Conservation (phyloP, 1,284 basidiomycete species). For the Peniophora sp. region DNA sequence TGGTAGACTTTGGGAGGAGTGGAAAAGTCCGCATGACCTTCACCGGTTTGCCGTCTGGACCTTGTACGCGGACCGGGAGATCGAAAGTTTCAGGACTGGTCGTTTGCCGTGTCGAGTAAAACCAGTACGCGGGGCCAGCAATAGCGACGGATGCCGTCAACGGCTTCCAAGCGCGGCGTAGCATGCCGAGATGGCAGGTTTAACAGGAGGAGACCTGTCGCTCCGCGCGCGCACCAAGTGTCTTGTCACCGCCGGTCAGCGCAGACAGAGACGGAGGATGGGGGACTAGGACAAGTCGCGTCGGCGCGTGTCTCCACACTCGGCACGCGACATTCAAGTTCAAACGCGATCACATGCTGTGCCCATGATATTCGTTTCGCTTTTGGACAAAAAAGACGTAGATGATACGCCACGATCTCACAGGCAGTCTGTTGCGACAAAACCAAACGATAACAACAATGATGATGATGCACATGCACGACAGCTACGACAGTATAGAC, state of each 20-base stretch:
- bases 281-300: background rate
- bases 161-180: slow-evolving; percentile 61
- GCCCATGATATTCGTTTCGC: too few species aligned
- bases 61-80: slow-evolving; percentile 43
- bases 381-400: too few species aligned
- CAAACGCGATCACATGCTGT: too few species aligned
- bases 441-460: too few species aligned
- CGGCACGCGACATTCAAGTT: too few species aligned
- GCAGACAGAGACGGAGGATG: background rate
- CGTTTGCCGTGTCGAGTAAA: background rate
- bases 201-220: too few species aligned
- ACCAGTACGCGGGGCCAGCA: slow-evolving; percentile 37
- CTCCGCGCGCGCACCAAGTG: too few species aligned
- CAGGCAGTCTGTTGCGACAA: too few species aligned
- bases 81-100: slow-evolving; percentile 38
- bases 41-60: slow-evolving; percentile 50
- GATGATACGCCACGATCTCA: too few species aligned
- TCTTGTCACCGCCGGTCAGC: too few species aligned
- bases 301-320: background rate
- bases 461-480: too few species aligned
- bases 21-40: slow-evolving; percentile 46
- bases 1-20: slow-evolving; percentile 46
- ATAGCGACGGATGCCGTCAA: slow-evolving; percentile 36
- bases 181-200: slow-evolving; percentile 30
- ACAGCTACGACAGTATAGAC: background rate